Evolutionary conservation across 1,139 yeast genomes (phyloP), one percentile per base, ranked within the genome.

Genomic region (Geotrichum carabidarum): DNA sequence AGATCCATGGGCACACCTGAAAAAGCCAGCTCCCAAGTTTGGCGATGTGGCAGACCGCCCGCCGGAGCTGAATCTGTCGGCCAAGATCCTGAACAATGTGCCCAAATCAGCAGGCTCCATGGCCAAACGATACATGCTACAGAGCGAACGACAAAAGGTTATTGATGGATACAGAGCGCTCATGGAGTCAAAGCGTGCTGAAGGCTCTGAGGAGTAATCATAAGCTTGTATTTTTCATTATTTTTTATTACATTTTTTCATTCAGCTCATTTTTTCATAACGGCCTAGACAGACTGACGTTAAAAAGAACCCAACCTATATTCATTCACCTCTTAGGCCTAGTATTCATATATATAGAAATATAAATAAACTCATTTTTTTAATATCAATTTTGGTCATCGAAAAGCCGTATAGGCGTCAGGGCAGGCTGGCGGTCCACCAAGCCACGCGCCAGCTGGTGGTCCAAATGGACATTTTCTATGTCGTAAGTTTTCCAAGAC

Each of bases 11-110:
- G 71, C 70, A 5, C 62, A 60, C 14, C 59, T 73, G 27, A 66
- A 69, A 40, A 60, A 62, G 44, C 53, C 58, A 14, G 50, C 55
- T 37, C 74, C 76, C 36, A 71, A 71, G 60, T 73, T 73, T 54
- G 74, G 74, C 8, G 77, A 73, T 35, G 71, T 71, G 2, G 76
- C 68, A 0, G 74, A 71, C 44, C 62, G 71, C 12, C 77, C 77
- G 4, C 77, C 77, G 1, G 70, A 67, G 50, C 64, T 73, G 45
- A 68, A 63, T 9, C 57, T 63, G 22, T 68, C 73, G 6, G 61
- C 65, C 34, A 66, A 66, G 53, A 54, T 62, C 51, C 55, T 64
- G 50, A 63, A 64, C 48, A 71, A 69, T 54, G 73, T 73, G 4
- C 77, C 77, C 32, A 72, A 72, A 60, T 52, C 70, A 2, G 72